Conservation (phyloP, 1,139 yeast species). For the Pichia sp. region DNA sequence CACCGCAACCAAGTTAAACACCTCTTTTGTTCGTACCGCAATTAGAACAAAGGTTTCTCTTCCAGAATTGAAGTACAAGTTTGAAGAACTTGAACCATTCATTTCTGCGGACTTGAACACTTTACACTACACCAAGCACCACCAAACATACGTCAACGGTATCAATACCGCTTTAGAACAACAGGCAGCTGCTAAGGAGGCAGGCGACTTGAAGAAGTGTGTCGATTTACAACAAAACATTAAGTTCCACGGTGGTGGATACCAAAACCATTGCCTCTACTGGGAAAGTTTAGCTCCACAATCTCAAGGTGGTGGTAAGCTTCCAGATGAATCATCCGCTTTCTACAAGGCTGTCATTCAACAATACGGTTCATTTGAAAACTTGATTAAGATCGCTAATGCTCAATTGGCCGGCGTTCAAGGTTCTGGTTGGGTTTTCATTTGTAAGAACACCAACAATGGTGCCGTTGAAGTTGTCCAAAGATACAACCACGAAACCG, state of each 20-base stretch:
- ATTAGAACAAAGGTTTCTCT: slow-evolving; percentile 63
- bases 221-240: slow-evolving; percentile 72
- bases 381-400: slow-evolving; percentile 62
- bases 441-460: slow-evolving; percentile 79
- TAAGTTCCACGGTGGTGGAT: slow-evolving; percentile 96
- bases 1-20: slow-evolving; percentile 8
- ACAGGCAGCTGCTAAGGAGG: slow-evolving; percentile 60
- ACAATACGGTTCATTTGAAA: slow-evolving; percentile 75
- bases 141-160: slow-evolving; percentile 89
- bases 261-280: slow-evolving; percentile 77
- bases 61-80: slow-evolving; percentile 86
- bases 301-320: slow-evolving; percentile 79
- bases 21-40: slow-evolving; percentile 15
- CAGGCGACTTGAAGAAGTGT: slow-evolving; percentile 59
- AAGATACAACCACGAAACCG: slow-evolving; percentile 88
- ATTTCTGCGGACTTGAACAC: slow-evolving; percentile 89
- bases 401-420: slow-evolving; percentile 84
- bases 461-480: slow-evolving; percentile 81
- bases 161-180: slow-evolving; percentile 80
- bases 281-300: slow-evolving; percentile 90
- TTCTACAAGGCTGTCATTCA: slow-evolving; percentile 56
- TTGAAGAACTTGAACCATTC: slow-evolving; percentile 82
- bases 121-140: slow-evolving; percentile 87
- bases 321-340: slow-evolving; percentile 52
- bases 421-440: slow-evolving; percentile 98